phyloP scores from a whole-genome alignment of 805 yeast species.

The Nakazawaea laoshanensis region DNA sequence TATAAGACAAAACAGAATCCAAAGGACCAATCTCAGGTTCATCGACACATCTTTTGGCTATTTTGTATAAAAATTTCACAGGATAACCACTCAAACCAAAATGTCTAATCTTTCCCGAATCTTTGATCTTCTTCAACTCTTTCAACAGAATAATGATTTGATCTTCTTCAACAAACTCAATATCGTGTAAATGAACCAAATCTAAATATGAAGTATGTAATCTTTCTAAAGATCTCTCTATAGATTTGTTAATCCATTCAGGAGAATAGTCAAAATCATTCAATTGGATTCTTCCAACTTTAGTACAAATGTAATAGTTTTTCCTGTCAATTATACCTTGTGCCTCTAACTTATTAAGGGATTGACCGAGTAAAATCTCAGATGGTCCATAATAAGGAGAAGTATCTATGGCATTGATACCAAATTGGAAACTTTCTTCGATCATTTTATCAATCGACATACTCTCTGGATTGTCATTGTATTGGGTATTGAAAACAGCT shows the following conservation, averaged over 20 bases:
- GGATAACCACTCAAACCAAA: slow-evolving; percentile 90
- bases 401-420: slow-evolving; percentile 77
- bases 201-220: slow-evolving; percentile 66
- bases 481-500: slow-evolving; percentile 78
- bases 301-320: slow-evolving; percentile 65
- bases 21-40: slow-evolving; percentile 46
- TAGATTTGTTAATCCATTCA: slow-evolving; percentile 49
- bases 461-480: slow-evolving; percentile 57
- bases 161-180: slow-evolving; percentile 62
- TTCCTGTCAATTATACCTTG: slow-evolving; percentile 44
- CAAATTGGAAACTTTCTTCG: slow-evolving; percentile 50
- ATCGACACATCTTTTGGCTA: slow-evolving; percentile 32
- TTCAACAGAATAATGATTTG: slow-evolving; percentile 55
- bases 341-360: slow-evolving; percentile 31
- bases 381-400: slow-evolving; percentile 93
- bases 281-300: slow-evolving; percentile 69
- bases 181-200: slow-evolving; percentile 80
- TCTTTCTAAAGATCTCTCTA: slow-evolving; percentile 58
- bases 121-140: slow-evolving; percentile 50
- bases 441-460: slow-evolving; percentile 54
- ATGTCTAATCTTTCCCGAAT: slow-evolving; percentile 50
- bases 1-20: slow-evolving; percentile 73
- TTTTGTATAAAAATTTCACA: slow-evolving; percentile 50
- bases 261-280: slow-evolving; percentile 72
- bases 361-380: slow-evolving; percentile 65